phyloP scores from a whole-genome alignment of 257 asterid species.

The Knoxia roxburghii region DNA sequence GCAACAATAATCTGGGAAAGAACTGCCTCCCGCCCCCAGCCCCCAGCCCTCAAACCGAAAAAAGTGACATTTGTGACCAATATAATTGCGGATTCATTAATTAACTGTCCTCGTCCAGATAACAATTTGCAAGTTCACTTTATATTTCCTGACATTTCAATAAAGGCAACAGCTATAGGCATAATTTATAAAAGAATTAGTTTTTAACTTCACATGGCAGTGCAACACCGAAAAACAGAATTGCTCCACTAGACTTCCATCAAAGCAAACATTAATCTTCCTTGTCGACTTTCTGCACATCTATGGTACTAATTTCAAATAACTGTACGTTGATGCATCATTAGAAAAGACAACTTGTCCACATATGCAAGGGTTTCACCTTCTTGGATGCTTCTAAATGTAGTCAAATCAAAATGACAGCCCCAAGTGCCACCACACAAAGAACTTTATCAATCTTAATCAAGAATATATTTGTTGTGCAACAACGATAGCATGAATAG shows the following conservation, averaged over 20 bases:
- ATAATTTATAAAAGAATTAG: slow-evolving; percentile 3
- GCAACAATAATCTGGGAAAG: neutral
- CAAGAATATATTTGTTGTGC: neutral
- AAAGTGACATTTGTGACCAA: no score
- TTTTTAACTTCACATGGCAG: neutral
- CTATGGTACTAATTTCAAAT: neutral
- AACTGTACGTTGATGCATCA: neutral
- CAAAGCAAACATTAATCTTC: neutral
- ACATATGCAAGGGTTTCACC: no score
- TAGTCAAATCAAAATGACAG: neutral
- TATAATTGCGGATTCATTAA: neutral
- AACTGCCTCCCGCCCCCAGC: no score
- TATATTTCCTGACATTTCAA: neutral
- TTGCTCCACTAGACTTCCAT: neutral
- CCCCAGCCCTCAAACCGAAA: no score
- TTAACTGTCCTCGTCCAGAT: neutral
- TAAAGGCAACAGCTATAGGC: neutral
- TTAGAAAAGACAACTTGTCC: neutral
- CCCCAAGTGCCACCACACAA: neutral
- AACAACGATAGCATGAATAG: neutral
- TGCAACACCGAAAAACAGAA: neutral
- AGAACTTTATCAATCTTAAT: neutral
- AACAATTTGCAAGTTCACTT: neutral
- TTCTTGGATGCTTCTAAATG: neutral
- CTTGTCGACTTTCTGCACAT: neutral